A percentile compares a stretch with the other conserved stretches of the same genome.
Conservation (phyloP, 495 filamentous ascomycete species). For the Mytilinidion resinicola region DNA sequence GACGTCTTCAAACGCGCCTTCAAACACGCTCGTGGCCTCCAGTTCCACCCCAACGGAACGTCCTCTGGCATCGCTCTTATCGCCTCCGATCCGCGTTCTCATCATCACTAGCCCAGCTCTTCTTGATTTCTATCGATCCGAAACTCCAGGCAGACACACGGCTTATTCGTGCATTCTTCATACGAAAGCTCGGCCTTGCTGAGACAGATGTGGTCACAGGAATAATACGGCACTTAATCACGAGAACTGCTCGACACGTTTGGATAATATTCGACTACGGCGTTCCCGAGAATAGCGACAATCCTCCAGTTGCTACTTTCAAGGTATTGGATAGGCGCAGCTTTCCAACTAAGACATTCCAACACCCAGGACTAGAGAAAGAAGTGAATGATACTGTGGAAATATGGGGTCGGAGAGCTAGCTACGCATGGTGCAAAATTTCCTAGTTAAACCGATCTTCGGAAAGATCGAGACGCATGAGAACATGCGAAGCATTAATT, state of each 20-base stretch:
- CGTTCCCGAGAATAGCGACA: not conserved
- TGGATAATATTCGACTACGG: not conserved
- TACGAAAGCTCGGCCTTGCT: not conserved
- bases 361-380: not conserved
- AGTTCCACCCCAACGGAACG: not conserved
- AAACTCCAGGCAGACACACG: not conserved
- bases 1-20: not conserved
- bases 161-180: not conserved
- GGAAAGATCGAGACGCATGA: not conserved
- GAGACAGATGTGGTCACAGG: not conserved
- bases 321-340: not conserved
- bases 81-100: not conserved
- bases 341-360: not conserved
- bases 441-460: slow-evolving; percentile 3
- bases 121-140: not conserved
- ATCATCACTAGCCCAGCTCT: not conserved
- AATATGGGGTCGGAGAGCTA: slow-evolving; percentile 1
- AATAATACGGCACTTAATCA: not conserved
- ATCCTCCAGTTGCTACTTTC: not conserved
- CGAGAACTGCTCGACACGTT: not conserved
- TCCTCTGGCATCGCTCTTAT: not conserved
- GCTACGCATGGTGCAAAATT: not conserved
- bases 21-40: not conserved
- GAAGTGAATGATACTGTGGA: slow-evolving; percentile 20
- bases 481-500: not conserved